These are phyloP conservation scores for Striga hermonthica DNA, from an alignment of 305 asterid species.

Conservation along the genomic window DNA sequence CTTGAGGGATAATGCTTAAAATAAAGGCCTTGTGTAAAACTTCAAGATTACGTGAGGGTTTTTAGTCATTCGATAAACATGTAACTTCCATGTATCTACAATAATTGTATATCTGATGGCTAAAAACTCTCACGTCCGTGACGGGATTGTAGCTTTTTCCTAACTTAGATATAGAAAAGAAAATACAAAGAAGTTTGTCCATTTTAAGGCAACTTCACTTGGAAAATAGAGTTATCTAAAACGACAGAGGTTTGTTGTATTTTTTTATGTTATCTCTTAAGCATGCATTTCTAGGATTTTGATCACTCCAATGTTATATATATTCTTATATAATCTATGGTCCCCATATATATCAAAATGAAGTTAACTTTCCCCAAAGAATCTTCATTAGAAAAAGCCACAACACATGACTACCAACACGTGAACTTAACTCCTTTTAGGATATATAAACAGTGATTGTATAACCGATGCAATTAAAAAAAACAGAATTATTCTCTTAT, in stretches of 20 bases:
- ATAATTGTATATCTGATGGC: too few species aligned
- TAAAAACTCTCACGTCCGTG: too few species aligned
- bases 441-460: not conserved
- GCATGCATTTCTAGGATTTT: conserved; percentile 19
- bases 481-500: not conserved
- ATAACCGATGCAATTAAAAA: not conserved
- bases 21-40: too few species aligned
- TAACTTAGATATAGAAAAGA: too few species aligned
- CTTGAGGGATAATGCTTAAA: too few species aligned
- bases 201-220: too few species aligned
- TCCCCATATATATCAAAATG: conserved; percentile 33
- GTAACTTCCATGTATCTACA: too few species aligned
- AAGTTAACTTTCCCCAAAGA: conserved; percentile 29
- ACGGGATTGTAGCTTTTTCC: too few species aligned
- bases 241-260: not conserved
- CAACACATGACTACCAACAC: conserved; percentile 39
- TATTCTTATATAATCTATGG: conserved; percentile 28
- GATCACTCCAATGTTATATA: conserved; percentile 20
- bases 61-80: too few species aligned
- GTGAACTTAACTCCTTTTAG: conserved; percentile 34
- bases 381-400: conserved; percentile 34
- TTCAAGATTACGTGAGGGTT: too few species aligned
- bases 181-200: too few species aligned
- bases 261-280: not conserved
- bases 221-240: too few species aligned